These are phyloP conservation scores for Lecanicillium sp. DNA, from an alignment of 2,329 filamentous ascomycete species.

Conservation along the genomic window DNA sequence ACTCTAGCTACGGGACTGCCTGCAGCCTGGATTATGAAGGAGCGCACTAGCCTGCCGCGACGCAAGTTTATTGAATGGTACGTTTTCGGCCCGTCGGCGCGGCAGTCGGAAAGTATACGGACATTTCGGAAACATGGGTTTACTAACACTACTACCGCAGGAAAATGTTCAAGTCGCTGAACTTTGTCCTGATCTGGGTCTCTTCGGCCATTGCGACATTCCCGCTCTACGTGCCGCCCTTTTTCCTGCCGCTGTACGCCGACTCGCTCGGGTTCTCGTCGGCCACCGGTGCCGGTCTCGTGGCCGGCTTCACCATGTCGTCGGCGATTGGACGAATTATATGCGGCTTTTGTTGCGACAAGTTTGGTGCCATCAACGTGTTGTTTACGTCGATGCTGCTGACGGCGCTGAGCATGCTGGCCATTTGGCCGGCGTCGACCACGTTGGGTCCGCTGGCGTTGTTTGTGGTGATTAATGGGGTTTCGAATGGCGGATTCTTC, in stretches of 20 bases:
- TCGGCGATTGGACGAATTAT: conserved; percentile 50
- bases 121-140: background rate
- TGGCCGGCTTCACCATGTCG: conserved; percentile 54
- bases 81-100: conserved; percentile 7
- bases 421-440: conserved; percentile 52
- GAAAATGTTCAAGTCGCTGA: conserved; percentile 42
- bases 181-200: conserved; percentile 45
- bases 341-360: conserved; percentile 46
- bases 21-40: conserved; percentile 44
- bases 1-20: conserved; percentile 47
- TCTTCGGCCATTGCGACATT: conserved; percentile 50
- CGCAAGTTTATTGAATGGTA: conserved; percentile 42
- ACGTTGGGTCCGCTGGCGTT: conserved; percentile 44
- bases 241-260: conserved; percentile 51
- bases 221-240: conserved; percentile 52
- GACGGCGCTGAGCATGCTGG: conserved; percentile 50
- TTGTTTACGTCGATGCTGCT: conserved; percentile 42
- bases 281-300: conserved; percentile 44
- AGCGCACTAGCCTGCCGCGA: conserved; percentile 30
- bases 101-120: too few species aligned
- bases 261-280: conserved; percentile 46
- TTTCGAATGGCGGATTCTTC: conserved; percentile 57
- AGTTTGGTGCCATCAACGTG: conserved; percentile 47
- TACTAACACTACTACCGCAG: conserved; percentile 21
- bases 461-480: conserved; percentile 53